A percentile compares a stretch with the other conserved stretches of the same genome.
phyloP scores from a whole-genome alignment of 257 asterid species.

The Mentha longifolia region DNA sequence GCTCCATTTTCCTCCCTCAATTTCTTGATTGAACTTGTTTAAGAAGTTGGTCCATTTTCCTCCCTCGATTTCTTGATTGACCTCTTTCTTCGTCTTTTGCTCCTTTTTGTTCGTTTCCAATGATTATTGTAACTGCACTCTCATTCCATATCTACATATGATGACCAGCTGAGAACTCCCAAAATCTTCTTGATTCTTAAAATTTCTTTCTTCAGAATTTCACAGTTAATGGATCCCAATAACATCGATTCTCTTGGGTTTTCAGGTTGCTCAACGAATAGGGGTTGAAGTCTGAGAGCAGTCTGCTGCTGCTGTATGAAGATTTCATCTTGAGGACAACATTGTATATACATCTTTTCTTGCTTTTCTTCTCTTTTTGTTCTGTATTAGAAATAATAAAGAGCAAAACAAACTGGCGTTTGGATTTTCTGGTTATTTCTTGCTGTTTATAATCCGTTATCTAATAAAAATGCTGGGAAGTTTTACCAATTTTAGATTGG shows the following conservation, averaged over 20 bases:
- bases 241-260: background rate
- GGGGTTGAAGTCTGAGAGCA: constrained; percentile 71
- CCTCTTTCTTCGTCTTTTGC: constrained; percentile 7
- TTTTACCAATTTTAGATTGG: background rate
- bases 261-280: constrained; percentile 91
- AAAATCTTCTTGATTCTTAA: background rate
- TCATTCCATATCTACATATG: background rate
- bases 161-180: background rate
- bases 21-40: background rate
- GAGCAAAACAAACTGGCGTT: constrained; percentile 17
- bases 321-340: constrained; percentile 6
- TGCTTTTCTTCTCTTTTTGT: constrained; percentile 13
- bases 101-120: background rate
- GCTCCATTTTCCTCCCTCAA: background rate
- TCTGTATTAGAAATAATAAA: constrained; percentile 34
- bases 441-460: constrained; percentile 14
- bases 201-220: background rate
- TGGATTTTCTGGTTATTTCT: constrained; percentile 25
- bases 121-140: background rate
- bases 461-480: constrained; percentile 26
- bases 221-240: background rate
- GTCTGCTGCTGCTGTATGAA: background rate
- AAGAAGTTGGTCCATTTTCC: no score
- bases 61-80: background rate
- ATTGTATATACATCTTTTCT: constrained; percentile 31